Base-by-base conservation (phyloP, 225 moss, liverwort and hornwort species). In the Lunularia cruciata region DNA sequence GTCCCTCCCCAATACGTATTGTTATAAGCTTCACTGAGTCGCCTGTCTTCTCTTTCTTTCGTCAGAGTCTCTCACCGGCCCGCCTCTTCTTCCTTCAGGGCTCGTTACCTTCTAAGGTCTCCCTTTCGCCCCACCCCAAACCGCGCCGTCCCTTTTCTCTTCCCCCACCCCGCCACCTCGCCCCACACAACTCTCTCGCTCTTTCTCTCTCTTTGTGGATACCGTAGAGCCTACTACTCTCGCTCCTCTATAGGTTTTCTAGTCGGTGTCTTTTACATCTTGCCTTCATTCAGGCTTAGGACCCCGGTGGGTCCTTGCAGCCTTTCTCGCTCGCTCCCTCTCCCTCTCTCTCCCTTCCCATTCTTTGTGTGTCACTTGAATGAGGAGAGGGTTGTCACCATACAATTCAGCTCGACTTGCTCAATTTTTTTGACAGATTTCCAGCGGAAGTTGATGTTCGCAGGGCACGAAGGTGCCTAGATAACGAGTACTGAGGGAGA, bases 21-120 rank as follows among this genome's bases (percentile, higher is more conserved):
- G 18, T 33, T 59, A 59, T 59, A 59, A 59, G 15, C 58, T 3
- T 59, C 58, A 15, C 6, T 35, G 34, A 32, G 18, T 59, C 18
- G 34, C 58, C 25, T 28, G 58, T 35, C 58, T 19, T 36, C 58
- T 59, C 58, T 59, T 59, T 59, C 58, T 59, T 59, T 36, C 58
- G 58, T 59, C 58, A 59, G 35, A 59, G 32, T 59, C 58, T 54
- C 58, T 59, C 58, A 32, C 58, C 19, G 8, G 32, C 58, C 35
- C 34, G 10, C 14, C 57, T 30, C 14, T 57, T 19, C 34, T 12
- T 35, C 31, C 14, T 59, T 35, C 34, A 13, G 32, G 35, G 58
- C 34, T 59, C 58, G 8, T 35, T 59, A 19, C 58, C n/a, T 20
- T 52, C 16, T 1, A n/a, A n/a, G 0, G 32, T 28, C 27, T 27